Percentiles rank a stretch among this genome's conserved stretches.
These are phyloP conservation scores for Alternaria novae-zelandiae DNA, from an alignment of 2,329 filamentous ascomycete genomes.

Conservation along the genomic window DNA sequence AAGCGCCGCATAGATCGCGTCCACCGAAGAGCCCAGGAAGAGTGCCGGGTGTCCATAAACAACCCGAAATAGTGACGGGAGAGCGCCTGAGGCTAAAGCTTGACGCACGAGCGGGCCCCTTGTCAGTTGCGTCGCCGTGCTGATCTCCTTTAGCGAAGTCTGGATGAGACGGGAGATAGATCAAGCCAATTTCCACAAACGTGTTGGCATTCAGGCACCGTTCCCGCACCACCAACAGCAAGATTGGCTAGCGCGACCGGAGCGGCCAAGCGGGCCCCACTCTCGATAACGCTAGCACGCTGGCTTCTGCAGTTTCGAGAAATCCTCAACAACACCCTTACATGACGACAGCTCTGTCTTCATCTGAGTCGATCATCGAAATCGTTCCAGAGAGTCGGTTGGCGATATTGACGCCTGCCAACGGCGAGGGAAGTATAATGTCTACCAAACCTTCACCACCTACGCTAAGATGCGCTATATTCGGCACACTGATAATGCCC, in stretches of 20 bases:
- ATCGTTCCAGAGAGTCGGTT: neutral
- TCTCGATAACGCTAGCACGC: neutral
- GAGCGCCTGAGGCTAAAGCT: constrained; percentile 24
- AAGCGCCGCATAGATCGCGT: constrained; percentile 5
- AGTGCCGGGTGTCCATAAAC: neutral
- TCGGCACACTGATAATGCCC: neutral
- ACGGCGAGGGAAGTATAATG: neutral
- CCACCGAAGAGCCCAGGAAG: constrained; percentile 2
- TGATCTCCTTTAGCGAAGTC: constrained; percentile 9
- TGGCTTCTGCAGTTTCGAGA: constrained; percentile 1
- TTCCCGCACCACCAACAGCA: constrained; percentile 2
- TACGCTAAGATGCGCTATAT: neutral
- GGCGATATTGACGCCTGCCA: neutral
- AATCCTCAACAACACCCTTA: constrained; percentile 9
- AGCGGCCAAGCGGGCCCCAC: neutral
- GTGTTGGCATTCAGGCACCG: constrained; percentile 8
- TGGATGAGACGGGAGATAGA: constrained; percentile 13
- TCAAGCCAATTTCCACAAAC: constrained; percentile 5
- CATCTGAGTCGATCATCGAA: neutral
- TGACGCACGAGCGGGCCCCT: constrained; percentile 14
- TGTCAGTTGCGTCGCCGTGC: constrained; percentile 2
- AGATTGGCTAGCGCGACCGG: neutral
- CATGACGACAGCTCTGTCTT: neutral
- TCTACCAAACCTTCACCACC: neutral
- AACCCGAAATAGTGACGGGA: constrained; percentile 23